Percentiles rank a stretch among this genome's conserved stretches.
These are phyloP conservation scores for Russula griseocarnosa DNA, from an alignment of 768 basidiomycete genomes.

Conservation along the genomic window DNA sequence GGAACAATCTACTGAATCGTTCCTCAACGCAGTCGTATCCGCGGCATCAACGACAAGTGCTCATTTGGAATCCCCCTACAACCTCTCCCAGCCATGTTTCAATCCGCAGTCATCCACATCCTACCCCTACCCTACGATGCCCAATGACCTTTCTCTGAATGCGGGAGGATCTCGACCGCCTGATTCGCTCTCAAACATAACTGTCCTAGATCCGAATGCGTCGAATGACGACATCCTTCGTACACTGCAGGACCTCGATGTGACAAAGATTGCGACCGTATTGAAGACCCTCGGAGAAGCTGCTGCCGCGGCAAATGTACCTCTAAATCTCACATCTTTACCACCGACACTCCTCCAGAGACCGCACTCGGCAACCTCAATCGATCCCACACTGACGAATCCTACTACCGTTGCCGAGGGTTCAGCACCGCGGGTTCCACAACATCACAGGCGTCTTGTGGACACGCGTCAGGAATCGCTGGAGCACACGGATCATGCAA, in stretches of 20 bases:
- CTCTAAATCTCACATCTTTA: conserved; percentile 26
- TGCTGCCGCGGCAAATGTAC: conserved; percentile 42
- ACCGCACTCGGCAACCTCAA: conserved; percentile 1
- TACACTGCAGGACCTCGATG: conserved; percentile 67
- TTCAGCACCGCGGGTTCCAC: conserved; percentile 4
- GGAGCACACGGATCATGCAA: conserved; percentile 53
- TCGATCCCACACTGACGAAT: conserved; percentile 1
- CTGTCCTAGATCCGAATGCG: conserved; percentile 40
- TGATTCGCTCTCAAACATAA: conserved; percentile 21
- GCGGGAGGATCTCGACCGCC: conserved; percentile 36
- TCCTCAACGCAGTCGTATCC: conserved; percentile 62
- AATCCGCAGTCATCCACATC: conserved; percentile 25
- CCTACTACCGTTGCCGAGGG: background rate
- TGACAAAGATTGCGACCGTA: conserved; percentile 63
- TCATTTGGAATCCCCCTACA: conserved; percentile 32
- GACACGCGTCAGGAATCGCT: conserved; percentile 35
- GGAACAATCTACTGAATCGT: conserved; percentile 41
- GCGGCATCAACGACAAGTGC: conserved; percentile 50
- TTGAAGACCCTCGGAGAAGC: conserved; percentile 63
- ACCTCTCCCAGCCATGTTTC: conserved; percentile 27
- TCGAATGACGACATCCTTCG: conserved; percentile 74
- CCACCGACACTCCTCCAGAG: conserved; percentile 20
- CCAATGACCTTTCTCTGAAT: conserved; percentile 4
- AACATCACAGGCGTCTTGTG: conserved; percentile 6
- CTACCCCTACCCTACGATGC: conserved; percentile 7